Base-by-base conservation (phyloP, 2,329 filamentous ascomycete species). In the Colletotrichum kahawae region DNA sequence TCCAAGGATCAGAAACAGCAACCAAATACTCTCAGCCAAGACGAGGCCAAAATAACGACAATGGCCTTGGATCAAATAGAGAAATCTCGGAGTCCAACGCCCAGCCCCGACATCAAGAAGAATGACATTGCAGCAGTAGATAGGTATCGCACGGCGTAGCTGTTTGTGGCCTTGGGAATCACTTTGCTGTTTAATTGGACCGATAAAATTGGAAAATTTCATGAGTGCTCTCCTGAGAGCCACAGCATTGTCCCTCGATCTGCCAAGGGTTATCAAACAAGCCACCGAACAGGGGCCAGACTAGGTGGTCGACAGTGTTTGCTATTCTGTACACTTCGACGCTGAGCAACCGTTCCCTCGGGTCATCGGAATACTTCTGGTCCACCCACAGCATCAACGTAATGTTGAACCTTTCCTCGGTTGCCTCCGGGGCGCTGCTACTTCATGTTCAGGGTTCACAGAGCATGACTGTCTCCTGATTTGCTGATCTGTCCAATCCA, bases 351-450 rank as follows among this genome's bases (percentile, higher is more conserved):
- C 43, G 10, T 21, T 48, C 3, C 43, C 38, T 48, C n/a, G 43
- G 43, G 10, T 4, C 38, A 0, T 43, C 9, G 18, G 38, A 4
- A n/a, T 1, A 7, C 38, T 0, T 12, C 38, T n/a, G 0, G 12
- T 43, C 3, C 5, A 43, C 18, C 38, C 38, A n/a, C 5, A 43
- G 6, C 9, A 43, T 43, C 9, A 4, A 1, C 38, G 10, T n/a
- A 18, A 43, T 43, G 38, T 18, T 43, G 38, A 43, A 43, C 18
- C 38, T n/a, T n/a, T 12, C 38, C 0, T n/a, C 38, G 38, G 18
- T 3, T 3, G 9, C 18, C 3, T 6, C 38, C 18, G 38, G 38
- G 9, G 38, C 38, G 38, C 18, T 43, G 18, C 38, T 43, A 43
- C n/a, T 43, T 43, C 38, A n/a, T 1, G 5, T 12, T 10, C 3